Base-by-base conservation (phyloP, 1,139 yeast genomes). In the Scheffersomyces stambukii region DNA sequence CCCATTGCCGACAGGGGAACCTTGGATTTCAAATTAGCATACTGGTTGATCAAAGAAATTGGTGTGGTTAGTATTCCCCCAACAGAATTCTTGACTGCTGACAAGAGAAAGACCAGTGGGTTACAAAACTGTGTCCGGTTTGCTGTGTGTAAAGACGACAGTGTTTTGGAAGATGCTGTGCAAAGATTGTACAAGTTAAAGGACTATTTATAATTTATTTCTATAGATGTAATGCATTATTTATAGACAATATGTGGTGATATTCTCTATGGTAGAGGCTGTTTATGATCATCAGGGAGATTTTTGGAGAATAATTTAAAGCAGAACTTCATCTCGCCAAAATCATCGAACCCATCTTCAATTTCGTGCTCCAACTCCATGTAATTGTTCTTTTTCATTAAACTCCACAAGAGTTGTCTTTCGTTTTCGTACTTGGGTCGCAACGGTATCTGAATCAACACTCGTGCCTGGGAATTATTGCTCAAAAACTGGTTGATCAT, bases 31-130 rank as follows among this genome's bases (percentile, higher is more conserved):
- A 77, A 77, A 49, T 68, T 82, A 42, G 93, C 96, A 0, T 85
- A 85, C 60, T 91, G 97, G 96, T 67, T 91, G 38, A 85, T 88
- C 47, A 80, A 77, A 51, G 95, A 89, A 51, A 58, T 91, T 33
- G 98, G 98, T 4, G 94, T 91, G 25, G 97, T 91, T 14, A 83
- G 95, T 5, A 89, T 91, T 42, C 98, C 98, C 8, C 97, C 97
- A 17, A 82, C 96, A 4, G 98, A 89, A 55, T 91, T 91, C 51
- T 77, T 85, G 49, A 72, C 76, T 25, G 57, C 60, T 5, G 47
- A 46, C 8, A 70, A 75, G 25, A 79, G 83, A 53, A 74, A 75
- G 36, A 89, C 84, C 18, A 69, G 75, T 35, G 75, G 80, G 11
- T 88, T 91, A 30, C 95, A 88, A 50, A 81, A 84, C 44, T 77